These are phyloP conservation scores for Naganishia albida DNA, from an alignment of 1,284 basidiomycete species.

Conservation along the genomic window DNA sequence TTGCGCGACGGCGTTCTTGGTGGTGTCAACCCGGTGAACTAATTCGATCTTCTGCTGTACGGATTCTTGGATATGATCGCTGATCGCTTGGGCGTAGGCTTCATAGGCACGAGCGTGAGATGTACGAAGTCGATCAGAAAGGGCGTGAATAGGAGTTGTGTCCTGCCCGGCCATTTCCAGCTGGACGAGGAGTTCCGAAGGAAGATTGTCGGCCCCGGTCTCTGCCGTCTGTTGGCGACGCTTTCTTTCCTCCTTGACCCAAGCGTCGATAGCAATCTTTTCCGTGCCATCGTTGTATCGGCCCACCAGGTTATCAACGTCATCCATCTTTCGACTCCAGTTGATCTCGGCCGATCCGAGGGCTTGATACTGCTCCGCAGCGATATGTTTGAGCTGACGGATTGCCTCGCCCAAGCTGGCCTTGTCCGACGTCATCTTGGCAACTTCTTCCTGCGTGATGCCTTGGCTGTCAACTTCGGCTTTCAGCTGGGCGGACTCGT, in stretches of 20 bases:
- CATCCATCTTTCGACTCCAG: slow-evolving; percentile 71
- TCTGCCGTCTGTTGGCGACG: slow-evolving; percentile 63
- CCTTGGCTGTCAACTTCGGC: slow-evolving; percentile 77
- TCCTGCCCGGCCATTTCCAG: slow-evolving; percentile 59
- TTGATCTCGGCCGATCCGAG: slow-evolving; percentile 71
- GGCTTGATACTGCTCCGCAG: slow-evolving; percentile 64
- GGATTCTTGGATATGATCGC: slow-evolving; percentile 23
- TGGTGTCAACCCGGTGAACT: slow-evolving; percentile 21
- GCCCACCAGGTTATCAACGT: slow-evolving; percentile 75
- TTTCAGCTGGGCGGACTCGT: slow-evolving; percentile 65
- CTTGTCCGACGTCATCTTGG: slow-evolving; percentile 80
- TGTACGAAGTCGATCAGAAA: slow-evolving; percentile 14
- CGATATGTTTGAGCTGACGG: slow-evolving; percentile 72
- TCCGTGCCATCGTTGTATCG: slow-evolving; percentile 70
- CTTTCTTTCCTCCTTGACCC: slow-evolving; percentile 57
- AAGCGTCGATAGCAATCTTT: slow-evolving; percentile 67
- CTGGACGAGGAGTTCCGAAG: slow-evolving; percentile 69
- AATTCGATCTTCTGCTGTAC: slow-evolving; percentile 27
- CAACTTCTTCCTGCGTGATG: slow-evolving; percentile 78
- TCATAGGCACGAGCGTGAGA: slow-evolving; percentile 16
- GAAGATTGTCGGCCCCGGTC: slow-evolving; percentile 67
- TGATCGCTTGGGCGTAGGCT: slow-evolving; percentile 23
- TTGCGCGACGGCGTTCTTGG: slow-evolving; percentile 26
- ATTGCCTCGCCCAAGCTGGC: slow-evolving; percentile 69
- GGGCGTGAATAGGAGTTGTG: slow-evolving; percentile 22